Conservation (phyloP, 768 basidiomycete species). For the Serpula lacrymans region DNA sequence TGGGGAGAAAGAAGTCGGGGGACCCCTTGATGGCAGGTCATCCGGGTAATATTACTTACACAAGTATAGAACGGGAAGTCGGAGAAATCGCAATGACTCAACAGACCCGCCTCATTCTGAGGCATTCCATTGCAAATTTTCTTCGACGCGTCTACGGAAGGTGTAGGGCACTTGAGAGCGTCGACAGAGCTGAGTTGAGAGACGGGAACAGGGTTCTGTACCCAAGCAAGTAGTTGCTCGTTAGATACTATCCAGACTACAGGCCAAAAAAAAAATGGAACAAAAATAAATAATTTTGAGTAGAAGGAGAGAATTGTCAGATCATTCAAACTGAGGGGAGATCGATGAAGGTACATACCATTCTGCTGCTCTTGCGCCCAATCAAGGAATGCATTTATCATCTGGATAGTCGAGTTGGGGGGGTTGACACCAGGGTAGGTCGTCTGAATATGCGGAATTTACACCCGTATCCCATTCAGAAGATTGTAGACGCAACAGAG, state of each 20-base stretch:
- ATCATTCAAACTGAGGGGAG: too few relatives aligned
- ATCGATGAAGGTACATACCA: slow-evolving; percentile 33
- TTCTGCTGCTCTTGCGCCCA: slow-evolving; percentile 73
- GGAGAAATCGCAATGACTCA: slow-evolving; percentile 59
- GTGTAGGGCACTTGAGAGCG: slow-evolving; percentile 62
- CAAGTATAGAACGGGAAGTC: slow-evolving; percentile 83
- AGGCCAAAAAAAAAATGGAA: neutral
- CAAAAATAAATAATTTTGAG: too few relatives aligned
- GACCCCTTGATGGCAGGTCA: too few relatives aligned
- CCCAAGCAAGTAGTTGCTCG: slow-evolving; percentile 72
- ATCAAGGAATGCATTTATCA: slow-evolving; percentile 79
- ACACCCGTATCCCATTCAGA: too few relatives aligned
- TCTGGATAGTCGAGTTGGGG: slow-evolving; percentile 54
- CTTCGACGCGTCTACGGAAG: slow-evolving; percentile 47
- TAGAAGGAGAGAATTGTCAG: slow-evolving; percentile 2
- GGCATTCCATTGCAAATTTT: slow-evolving; percentile 81
- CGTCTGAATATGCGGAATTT: too few relatives aligned
- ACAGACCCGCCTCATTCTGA: slow-evolving; percentile 57
- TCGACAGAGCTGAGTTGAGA: slow-evolving; percentile 51
- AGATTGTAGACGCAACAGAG: too few relatives aligned
- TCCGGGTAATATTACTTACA: slow-evolving; percentile 37
- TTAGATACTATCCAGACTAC: slow-evolving; percentile 70
- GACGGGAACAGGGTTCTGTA: slow-evolving; percentile 62
- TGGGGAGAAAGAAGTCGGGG: too few relatives aligned
- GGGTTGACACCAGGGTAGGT: slow-evolving; percentile 58